Base-by-base conservation (phyloP, 345 rosid species). In the Nasturtium officinale region DNA sequence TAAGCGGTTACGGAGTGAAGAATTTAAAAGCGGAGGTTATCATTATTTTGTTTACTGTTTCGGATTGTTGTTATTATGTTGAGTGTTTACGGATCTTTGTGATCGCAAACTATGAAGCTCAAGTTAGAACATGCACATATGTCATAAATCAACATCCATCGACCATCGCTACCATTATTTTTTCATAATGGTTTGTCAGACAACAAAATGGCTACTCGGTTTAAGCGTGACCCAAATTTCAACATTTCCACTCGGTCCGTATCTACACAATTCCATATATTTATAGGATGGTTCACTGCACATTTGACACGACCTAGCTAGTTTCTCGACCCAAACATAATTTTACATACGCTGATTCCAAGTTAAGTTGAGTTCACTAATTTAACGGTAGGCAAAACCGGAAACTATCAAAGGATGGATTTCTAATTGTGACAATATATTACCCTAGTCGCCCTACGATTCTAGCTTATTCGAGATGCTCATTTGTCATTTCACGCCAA, bases 281-380 rank as follows among this genome's bases (percentile, higher is more conserved):
- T 4, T 21, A 10, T 4, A 21, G 7, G 7, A 20, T 50, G 25
- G 13, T 50, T 28, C 54, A 9, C 11, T 11, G 11, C n/a, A 23
- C n/a, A n/a, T n/a, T n/a, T n/a, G n/a, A n/a, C 43, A 33, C 9
- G 23, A 9, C 42, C 62, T 57, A 57, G 62, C 62, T 57, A 57
- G 62, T 57, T 17, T 32, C 9, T 17, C n/a, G 26, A 33, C 9
- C 43, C 9, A 17, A 33, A 35, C 62, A 33, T 33, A 17, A 8
- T 55, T 30, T 55, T 20, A 16, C 7, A n/a, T 9, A 30, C 2
- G 3, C 5, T 16, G 35, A 30, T 15, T 28, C 35, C 8, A 55
- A 30, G 23, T 29, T 29, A 29, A 45, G 48, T 45, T 45, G 18
- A 29, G 21, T 30, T n/a, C 61, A 30, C n/a, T 55, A 29, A 58